Percentiles rank a stretch among this genome's conserved stretches.
phyloP scores from a whole-genome alignment of 2,329 filamentous ascomycete genomes.

The Talaromyces rugulosus region DNA sequence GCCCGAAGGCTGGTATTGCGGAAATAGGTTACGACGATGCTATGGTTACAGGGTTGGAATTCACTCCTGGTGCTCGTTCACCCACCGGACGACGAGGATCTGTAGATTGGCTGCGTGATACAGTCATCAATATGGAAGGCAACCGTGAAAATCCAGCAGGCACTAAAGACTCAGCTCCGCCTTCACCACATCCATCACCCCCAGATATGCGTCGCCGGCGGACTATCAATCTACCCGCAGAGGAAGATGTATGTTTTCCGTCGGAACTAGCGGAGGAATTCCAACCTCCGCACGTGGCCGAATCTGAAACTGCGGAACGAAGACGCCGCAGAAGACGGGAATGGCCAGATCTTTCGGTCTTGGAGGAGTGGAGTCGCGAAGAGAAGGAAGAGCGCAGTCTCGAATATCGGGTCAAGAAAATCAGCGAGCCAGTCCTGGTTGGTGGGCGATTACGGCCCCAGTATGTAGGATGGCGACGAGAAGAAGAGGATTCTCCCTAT shows the following conservation, averaged over 20 bases:
- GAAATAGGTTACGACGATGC: conserved; percentile 54
- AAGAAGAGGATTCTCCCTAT: conserved; percentile 86
- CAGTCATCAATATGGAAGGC: conserved; percentile 43
- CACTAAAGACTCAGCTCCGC: conserved; percentile 26
- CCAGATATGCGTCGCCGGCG: conserved; percentile 46
- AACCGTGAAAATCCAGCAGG: neutral
- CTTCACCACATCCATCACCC: conserved; percentile 35
- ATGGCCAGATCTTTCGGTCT: conserved; percentile 79
- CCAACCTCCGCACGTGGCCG: conserved; percentile 46
- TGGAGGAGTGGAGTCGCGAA: conserved; percentile 85
- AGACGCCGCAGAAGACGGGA: conserved; percentile 62
- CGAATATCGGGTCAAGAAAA: conserved; percentile 79
- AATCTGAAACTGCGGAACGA: conserved; percentile 35
- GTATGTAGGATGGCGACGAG: conserved; percentile 75
- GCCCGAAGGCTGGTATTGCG: conserved; percentile 50
- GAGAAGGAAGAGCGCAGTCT: conserved; percentile 87
- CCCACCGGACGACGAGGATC: conserved; percentile 32
- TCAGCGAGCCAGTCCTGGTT: conserved; percentile 88
- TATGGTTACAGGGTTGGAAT: conserved; percentile 42
- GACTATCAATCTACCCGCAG: conserved; percentile 60
- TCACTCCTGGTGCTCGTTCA: conserved; percentile 28
- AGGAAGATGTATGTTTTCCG: conserved; percentile 92
- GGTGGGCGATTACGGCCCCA: conserved; percentile 82
- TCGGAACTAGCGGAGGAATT: conserved; percentile 76
- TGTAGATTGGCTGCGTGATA: conserved; percentile 29